Conservation (phyloP, 2,329 filamentous ascomycete species). For the Trichothecium roseum region DNA sequence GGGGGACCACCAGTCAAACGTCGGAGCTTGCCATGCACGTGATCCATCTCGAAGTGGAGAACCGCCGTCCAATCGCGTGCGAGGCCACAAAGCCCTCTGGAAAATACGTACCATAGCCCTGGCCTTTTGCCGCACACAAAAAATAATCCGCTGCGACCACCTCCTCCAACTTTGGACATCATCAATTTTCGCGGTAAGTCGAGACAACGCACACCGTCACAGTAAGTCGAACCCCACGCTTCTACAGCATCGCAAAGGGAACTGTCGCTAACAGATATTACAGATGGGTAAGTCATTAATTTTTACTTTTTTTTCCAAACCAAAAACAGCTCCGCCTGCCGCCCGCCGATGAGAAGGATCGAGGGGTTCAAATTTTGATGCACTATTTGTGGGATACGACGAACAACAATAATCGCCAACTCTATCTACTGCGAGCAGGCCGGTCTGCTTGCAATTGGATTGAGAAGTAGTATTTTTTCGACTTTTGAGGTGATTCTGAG, state of each 20-base stretch:
- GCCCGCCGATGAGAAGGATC: too few species aligned
- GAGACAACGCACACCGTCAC: slow-evolving; percentile 36
- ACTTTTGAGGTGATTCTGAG: too few species aligned
- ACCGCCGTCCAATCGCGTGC: slow-evolving; percentile 19
- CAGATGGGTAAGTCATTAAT: slow-evolving; percentile 50
- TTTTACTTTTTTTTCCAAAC: slow-evolving; percentile 7
- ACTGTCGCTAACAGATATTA: slow-evolving; percentile 24
- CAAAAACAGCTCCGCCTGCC: background rate
- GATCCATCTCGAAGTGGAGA: slow-evolving; percentile 9
- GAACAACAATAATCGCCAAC: too few species aligned
- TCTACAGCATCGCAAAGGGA: slow-evolving; percentile 1
- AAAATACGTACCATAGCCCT: slow-evolving; percentile 22
- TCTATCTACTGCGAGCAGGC: too few species aligned
- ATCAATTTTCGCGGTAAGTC: slow-evolving; percentile 30
- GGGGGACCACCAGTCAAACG: too few species aligned
- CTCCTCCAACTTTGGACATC: slow-evolving; percentile 26
- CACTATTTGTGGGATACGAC: too few species aligned
- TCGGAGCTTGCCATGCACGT: slow-evolving; percentile 10
- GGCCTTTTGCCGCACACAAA: slow-evolving; percentile 31
- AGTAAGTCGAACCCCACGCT: slow-evolving; percentile 29
- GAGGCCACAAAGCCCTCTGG: slow-evolving; percentile 25
- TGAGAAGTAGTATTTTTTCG: too few species aligned
- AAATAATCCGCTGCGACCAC: slow-evolving; percentile 23
- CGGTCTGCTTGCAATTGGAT: too few species aligned
- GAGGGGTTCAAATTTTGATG: too few species aligned